A percentile compares a stretch with the other conserved stretches of the same genome.
Evolutionary conservation across 306 rosid species (phyloP).

Genomic region (Fragaria vesca): DNA sequence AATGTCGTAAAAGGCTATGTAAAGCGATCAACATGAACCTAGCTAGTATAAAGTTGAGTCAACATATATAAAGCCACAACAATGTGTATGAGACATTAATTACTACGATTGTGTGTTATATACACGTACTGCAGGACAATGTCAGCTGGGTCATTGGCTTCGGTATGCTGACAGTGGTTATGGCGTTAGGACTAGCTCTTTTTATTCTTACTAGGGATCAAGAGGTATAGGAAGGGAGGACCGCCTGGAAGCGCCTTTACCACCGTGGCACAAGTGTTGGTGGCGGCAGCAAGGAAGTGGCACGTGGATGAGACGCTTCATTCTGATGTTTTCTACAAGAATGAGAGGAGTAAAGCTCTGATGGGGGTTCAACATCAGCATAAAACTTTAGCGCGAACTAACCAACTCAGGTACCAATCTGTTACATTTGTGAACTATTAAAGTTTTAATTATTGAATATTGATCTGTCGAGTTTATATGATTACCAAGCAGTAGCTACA

Average conservation of each 20-base stretch:
- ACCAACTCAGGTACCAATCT: slow-evolving; percentile 42
- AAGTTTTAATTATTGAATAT: too few species aligned
- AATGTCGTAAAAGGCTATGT: too few species aligned
- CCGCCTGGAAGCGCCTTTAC: slow-evolving; percentile 64
- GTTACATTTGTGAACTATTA: not conserved
- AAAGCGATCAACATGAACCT: too few species aligned
- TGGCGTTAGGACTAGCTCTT: slow-evolving; percentile 41
- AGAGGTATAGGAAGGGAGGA: slow-evolving; percentile 41
- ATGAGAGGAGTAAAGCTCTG: not conserved
- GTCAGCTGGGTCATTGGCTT: slow-evolving; percentile 64
- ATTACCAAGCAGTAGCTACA: too few species aligned
- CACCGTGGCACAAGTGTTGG: slow-evolving; percentile 54
- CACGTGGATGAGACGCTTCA: slow-evolving; percentile 26
- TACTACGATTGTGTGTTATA: too few species aligned
- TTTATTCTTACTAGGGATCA: slow-evolving; percentile 49
- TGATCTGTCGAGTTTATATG: too few species aligned
- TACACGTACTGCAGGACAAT: slow-evolving; percentile 44
- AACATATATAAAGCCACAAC: too few species aligned
- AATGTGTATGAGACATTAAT: too few species aligned
- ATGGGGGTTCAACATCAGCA: not conserved
- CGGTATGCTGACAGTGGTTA: slow-evolving; percentile 48
- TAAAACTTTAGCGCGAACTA: slow-evolving; percentile 32
- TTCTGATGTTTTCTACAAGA: not conserved
- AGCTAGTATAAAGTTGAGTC: too few species aligned
- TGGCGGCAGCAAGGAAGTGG: slow-evolving; percentile 47